Conservation (phyloP, 2,329 filamentous ascomycete genomes). For the Fusarium lateritium region DNA sequence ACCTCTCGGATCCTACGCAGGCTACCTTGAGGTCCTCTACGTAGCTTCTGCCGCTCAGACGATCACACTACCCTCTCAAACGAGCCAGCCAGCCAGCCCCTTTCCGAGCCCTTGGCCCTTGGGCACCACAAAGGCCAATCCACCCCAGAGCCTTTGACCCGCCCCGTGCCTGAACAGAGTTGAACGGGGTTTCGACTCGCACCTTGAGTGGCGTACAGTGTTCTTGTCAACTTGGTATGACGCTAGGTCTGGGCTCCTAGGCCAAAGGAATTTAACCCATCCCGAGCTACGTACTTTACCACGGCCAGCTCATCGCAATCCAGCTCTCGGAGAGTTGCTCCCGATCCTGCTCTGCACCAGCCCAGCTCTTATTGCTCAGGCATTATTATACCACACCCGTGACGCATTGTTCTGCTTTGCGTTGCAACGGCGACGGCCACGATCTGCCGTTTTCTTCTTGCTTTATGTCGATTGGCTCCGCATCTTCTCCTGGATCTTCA, state of each 20-base stretch:
- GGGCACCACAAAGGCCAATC: constrained; percentile 37
- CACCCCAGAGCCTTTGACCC: constrained; percentile 44
- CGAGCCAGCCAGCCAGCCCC: constrained; percentile 46
- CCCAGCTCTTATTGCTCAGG: constrained; percentile 17
- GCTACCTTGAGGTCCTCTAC: constrained; percentile 15
- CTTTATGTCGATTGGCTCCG: constrained; percentile 37
- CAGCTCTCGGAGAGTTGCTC: constrained; percentile 27
- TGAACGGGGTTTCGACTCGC: constrained; percentile 43
- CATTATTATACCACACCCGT: constrained; percentile 25
- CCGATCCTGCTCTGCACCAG: constrained; percentile 18
- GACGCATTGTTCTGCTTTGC: constrained; percentile 37
- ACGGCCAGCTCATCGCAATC: constrained; percentile 36
- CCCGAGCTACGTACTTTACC: constrained; percentile 44
- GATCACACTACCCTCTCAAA: constrained; percentile 41
- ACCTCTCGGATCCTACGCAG: constrained; percentile 17
- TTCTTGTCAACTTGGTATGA: constrained; percentile 49
- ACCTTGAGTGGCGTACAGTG: constrained; percentile 43
- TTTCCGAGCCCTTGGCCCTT: constrained; percentile 43
- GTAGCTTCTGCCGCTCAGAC: constrained; percentile 37
- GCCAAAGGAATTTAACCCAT: constrained; percentile 53
- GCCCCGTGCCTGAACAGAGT: constrained; percentile 40
- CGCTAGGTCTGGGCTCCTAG: constrained; percentile 50
- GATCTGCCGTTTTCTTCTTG: constrained; percentile 31
- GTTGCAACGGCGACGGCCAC: constrained; percentile 36
- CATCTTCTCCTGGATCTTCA: constrained; percentile 45